Percentiles rank a stretch among this genome's conserved stretches.
Evolutionary conservation across 176 grass and related monocot species (phyloP).

Genomic region (Juncus effusus): DNA sequence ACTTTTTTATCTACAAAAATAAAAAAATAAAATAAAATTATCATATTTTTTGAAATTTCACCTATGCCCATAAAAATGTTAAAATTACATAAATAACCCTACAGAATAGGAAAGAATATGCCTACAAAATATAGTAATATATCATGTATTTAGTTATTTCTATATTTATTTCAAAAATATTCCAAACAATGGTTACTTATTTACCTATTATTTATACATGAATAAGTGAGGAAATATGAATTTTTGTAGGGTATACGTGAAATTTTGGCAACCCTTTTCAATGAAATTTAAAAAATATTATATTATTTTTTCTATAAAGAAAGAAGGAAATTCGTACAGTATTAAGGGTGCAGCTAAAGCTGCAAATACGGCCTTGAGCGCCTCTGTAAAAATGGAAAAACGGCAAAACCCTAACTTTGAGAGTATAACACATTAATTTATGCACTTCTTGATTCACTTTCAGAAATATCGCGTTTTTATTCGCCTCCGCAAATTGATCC

Average conservation of each 20-base stretch:
- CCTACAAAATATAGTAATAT: background rate
- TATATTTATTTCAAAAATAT: too few species aligned
- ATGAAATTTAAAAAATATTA: too few species aligned
- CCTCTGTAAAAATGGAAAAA: constrained; percentile 55
- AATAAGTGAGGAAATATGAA: too few species aligned
- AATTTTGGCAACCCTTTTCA: too few species aligned
- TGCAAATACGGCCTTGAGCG: constrained; percentile 43
- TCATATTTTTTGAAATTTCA: too few species aligned
- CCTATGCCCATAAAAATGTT: background rate
- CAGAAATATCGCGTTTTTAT: constrained; percentile 51
- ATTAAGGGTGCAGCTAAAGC: constrained; percentile 65
- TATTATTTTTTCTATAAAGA: background rate
- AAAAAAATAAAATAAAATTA: background rate
- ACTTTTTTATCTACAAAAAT: constrained; percentile 50
- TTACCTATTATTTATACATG: too few species aligned
- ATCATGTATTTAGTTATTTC: background rate
- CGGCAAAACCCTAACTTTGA: constrained; percentile 35
- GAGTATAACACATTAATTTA: constrained; percentile 33
- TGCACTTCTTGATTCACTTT: constrained; percentile 48
- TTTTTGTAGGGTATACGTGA: too few species aligned
- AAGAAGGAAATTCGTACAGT: constrained; percentile 35
- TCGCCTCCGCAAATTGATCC: constrained; percentile 44
- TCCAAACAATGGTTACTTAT: too few species aligned
- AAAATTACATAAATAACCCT: background rate
- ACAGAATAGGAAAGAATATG: background rate